Evolutionary conservation across 257 asterid genomes (phyloP).

Genomic region (Penstemon eatonii): DNA sequence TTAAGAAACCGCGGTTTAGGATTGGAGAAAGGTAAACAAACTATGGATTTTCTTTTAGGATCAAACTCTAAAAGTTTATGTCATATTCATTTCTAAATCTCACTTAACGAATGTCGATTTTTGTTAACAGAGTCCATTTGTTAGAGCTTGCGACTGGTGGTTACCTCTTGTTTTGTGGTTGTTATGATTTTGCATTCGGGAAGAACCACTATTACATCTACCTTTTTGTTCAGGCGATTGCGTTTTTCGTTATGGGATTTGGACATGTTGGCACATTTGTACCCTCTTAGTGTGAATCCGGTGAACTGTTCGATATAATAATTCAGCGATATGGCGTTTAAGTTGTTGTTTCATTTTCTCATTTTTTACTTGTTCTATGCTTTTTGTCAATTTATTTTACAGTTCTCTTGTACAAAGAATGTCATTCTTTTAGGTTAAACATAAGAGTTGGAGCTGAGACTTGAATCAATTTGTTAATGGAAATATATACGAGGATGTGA

Average conservation of each 20-base stretch:
- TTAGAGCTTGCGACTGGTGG: slow-evolving; percentile 60
- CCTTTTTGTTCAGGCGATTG: slow-evolving; percentile 64
- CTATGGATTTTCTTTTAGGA: background rate
- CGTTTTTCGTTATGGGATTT: slow-evolving; percentile 76
- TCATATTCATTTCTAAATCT: background rate
- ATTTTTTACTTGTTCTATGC: slow-evolving; percentile 22
- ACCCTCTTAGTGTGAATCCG: slow-evolving; percentile 41
- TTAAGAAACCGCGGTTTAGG: slow-evolving; percentile 53
- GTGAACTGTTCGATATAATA: background rate
- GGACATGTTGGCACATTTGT: slow-evolving; percentile 76
- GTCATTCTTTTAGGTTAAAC: slow-evolving; percentile 54
- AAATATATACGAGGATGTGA: slow-evolving; percentile 29
- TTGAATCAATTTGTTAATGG: slow-evolving; percentile 46
- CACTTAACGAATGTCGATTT: background rate
- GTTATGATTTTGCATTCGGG: slow-evolving; percentile 71
- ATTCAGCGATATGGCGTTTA: slow-evolving; percentile 27
- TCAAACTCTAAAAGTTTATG: background rate
- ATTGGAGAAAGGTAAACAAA: slow-evolving; percentile 67
- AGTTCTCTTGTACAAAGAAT: slow-evolving; percentile 41
- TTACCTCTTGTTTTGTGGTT: slow-evolving; percentile 78
- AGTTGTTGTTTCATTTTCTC: slow-evolving; percentile 19
- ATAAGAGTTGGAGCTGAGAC: slow-evolving; percentile 43
- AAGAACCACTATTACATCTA: slow-evolving; percentile 55
- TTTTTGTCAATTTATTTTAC: slow-evolving; percentile 10
- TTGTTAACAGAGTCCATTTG: slow-evolving; percentile 54